These are phyloP conservation scores for Alternaria gaisen DNA, from an alignment of 2,329 filamentous ascomycete genomes.

Conservation along the genomic window DNA sequence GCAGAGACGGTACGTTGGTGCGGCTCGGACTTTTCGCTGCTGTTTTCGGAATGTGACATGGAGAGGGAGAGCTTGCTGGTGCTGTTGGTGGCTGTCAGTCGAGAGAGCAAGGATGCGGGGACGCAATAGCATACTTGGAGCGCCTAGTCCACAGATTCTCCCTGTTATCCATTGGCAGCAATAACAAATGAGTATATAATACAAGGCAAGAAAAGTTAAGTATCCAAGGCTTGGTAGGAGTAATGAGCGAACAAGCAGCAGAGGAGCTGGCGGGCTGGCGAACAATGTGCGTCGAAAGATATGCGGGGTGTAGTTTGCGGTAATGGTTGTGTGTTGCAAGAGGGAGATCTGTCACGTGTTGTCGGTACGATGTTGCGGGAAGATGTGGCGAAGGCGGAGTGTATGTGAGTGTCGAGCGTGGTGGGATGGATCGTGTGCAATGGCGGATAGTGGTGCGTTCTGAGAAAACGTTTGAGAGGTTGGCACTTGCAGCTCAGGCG, in stretches of 20 bases:
- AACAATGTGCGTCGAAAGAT: conserved; percentile 22
- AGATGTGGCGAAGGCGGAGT: conserved; percentile 9
- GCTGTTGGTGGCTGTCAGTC: conserved; percentile 59
- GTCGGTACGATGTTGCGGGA: conserved; percentile 13
- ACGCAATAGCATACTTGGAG: conserved; percentile 71
- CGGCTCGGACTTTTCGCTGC: conserved; percentile 61
- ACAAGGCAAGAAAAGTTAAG: conserved; percentile 16
- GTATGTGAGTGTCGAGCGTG: conserved; percentile 18
- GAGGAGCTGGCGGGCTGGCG: conserved; percentile 35
- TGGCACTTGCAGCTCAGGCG: conserved; percentile 33
- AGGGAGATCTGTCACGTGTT: conserved; percentile 8
- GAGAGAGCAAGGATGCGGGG: conserved; percentile 25
- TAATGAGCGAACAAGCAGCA: conserved; percentile 49
- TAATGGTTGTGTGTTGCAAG: conserved; percentile 15
- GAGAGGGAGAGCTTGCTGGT: conserved; percentile 90
- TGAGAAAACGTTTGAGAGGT: conserved; percentile 43
- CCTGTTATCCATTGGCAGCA: conserved; percentile 53
- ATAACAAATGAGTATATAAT: conserved; percentile 16
- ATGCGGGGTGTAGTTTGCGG: conserved; percentile 15
- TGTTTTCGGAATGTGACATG: conserved; percentile 68
- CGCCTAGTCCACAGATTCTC: conserved; percentile 77
- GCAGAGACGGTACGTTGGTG: conserved; percentile 70
- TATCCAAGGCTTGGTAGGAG: conserved; percentile 44
- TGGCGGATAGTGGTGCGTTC: conserved; percentile 29
- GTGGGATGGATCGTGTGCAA: conserved; percentile 30